A percentile compares a stretch with the other conserved stretches of the same genome.
Evolutionary conservation across 352 stramenopile genomes (phyloP).

Genomic region (Pythium rhizo-oryzae): DNA sequence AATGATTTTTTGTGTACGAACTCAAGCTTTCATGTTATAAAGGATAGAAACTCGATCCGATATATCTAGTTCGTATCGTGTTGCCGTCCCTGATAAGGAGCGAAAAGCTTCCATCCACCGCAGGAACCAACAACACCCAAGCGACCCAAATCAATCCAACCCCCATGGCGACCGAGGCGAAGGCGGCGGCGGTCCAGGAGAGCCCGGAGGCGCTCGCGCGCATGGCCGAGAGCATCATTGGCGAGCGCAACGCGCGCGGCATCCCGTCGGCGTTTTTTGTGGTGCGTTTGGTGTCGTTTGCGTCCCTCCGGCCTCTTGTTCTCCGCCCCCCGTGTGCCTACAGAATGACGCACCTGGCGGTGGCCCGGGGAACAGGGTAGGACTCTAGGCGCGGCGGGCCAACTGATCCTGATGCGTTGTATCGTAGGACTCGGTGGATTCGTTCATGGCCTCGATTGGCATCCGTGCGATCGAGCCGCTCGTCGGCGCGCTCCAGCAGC

Average conservation of each 20-base stretch:
- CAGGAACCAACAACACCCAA: too few species aligned
- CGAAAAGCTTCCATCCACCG: too few species aligned
- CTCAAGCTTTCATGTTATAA: too few species aligned
- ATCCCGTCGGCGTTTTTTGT: constrained; percentile 83
- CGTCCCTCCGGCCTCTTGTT: not conserved
- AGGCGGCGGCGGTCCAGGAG: constrained; percentile 45
- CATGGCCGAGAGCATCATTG: constrained; percentile 75
- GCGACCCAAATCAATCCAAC: too few species aligned
- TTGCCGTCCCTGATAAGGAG: too few species aligned
- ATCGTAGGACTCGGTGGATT: constrained; percentile 63
- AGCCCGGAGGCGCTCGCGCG: constrained; percentile 69
- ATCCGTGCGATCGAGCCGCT: constrained; percentile 73
- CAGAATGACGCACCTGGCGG: not conserved
- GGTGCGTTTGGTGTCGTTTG: constrained; percentile 42
- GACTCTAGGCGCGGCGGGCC: too few species aligned
- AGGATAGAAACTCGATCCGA: too few species aligned
- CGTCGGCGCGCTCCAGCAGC: constrained; percentile 79
- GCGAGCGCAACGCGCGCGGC: constrained; percentile 75
- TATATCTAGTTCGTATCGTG: too few species aligned
- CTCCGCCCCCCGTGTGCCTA: too few species aligned
- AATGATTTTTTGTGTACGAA: too few species aligned
- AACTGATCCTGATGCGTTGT: too few species aligned
- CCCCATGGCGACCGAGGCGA: constrained; percentile 40
- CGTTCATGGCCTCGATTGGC: constrained; percentile 63
- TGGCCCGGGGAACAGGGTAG: too few species aligned